Conservation (phyloP, 1,139 yeast genomes). For the Debaryomyces sp. region DNA sequence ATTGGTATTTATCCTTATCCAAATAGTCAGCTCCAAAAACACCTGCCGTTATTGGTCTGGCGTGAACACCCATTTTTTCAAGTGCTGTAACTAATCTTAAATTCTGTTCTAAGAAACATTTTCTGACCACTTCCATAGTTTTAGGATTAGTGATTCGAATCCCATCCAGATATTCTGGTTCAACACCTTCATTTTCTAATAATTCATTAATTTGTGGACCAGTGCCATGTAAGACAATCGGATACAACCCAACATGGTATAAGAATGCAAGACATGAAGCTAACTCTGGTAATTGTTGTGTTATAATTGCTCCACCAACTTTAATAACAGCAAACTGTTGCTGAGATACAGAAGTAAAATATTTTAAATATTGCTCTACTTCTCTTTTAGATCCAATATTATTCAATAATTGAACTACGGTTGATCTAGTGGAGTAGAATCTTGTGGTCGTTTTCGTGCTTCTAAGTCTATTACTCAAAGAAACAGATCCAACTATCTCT, state of each 20-base stretch:
- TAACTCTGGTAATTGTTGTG: constrained; percentile 87
- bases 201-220: constrained; percentile 98
- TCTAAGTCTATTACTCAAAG: constrained; percentile 2
- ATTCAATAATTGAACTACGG: constrained; percentile 91
- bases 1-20: constrained; percentile 85
- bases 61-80: constrained; percentile 95
- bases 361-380: constrained; percentile 94
- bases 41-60: constrained; percentile 98
- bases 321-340: constrained; percentile 98
- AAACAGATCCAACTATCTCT: constrained; percentile 2
- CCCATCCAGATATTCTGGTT: constrained; percentile 95
- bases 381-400: constrained; percentile 97
- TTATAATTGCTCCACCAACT: constrained; percentile 98
- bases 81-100: constrained; percentile 92
- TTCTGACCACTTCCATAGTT: constrained; percentile 95
- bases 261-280: constrained; percentile 95
- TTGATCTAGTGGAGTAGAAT: constrained; percentile 73
- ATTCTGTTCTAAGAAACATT: constrained; percentile 93
- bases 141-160: constrained; percentile 93
- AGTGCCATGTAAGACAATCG: constrained; percentile 95
- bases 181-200: constrained; percentile 91
- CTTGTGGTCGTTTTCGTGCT: background rate
- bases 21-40: constrained; percentile 93
- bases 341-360: constrained; percentile 91
- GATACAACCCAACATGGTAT: constrained; percentile 96